Evolutionary conservation across 2,329 filamentous ascomycete genomes (phyloP).

Genomic region (Nemania sp.): DNA sequence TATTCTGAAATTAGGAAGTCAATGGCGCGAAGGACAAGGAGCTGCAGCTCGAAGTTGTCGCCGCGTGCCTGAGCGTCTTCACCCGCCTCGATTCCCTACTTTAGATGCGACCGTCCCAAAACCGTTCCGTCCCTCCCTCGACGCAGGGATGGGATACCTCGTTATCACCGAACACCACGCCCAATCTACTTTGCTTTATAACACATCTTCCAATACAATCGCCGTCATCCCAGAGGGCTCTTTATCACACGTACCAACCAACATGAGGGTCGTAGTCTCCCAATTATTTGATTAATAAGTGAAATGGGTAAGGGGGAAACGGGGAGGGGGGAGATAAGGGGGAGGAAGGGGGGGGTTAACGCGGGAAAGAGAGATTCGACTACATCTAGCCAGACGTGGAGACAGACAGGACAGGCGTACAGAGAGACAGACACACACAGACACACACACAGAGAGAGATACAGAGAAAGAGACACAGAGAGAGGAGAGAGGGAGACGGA

Average conservation of each 20-base stretch:
- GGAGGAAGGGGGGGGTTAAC: not conserved
- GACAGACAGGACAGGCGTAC: too few relatives aligned
- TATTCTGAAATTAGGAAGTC: conserved; percentile 63
- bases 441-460: too few relatives aligned
- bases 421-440: not conserved
- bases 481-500: too few relatives aligned
- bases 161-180: conserved; percentile 9
- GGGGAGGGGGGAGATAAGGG: too few relatives aligned
- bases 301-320: too few relatives aligned
- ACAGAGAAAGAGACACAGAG: too few relatives aligned
- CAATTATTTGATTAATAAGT: conserved; percentile 17
- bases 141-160: not conserved
- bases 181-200: conserved; percentile 15
- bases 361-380: conserved; percentile 8
- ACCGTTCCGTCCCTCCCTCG: not conserved
- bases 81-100: conserved; percentile 95
- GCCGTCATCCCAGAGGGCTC: not conserved
- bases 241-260: not conserved
- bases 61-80: conserved; percentile 95
- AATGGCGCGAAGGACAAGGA: conserved; percentile 89
- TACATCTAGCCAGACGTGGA: not conserved
- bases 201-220: not conserved
- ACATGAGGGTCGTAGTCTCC: conserved; percentile 9
- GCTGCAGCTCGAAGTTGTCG: conserved; percentile 94
- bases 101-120: conserved; percentile 48